A percentile compares a stretch with the other conserved stretches of the same genome.
These are phyloP conservation scores for Sisymbrium irio DNA, from an alignment of 345 rosid genomes.

Conservation along the genomic window DNA sequence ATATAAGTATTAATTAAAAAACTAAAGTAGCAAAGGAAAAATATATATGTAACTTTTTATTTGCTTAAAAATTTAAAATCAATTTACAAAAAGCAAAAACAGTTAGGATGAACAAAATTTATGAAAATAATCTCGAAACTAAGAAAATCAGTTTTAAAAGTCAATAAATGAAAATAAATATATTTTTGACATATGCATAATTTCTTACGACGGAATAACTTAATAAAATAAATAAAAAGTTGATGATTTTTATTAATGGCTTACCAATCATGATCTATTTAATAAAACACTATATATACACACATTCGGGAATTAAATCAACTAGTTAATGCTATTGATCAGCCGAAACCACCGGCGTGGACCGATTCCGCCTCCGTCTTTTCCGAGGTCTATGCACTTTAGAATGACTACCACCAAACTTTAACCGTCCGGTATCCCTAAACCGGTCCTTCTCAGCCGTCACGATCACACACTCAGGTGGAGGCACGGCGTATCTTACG, in stretches of 20 bases:
- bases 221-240: not conserved
- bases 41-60: no score
- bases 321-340: slow-evolving; percentile 21
- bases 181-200: not conserved
- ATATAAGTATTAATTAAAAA: no score
- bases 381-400: slow-evolving; percentile 23
- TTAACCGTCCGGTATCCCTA: slow-evolving; percentile 67
- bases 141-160: no score
- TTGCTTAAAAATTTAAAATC: no score
- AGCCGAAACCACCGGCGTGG: slow-evolving; percentile 17
- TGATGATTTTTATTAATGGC: not conserved
- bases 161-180: not conserved
- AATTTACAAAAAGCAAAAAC: no score
- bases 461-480: slow-evolving; percentile 67
- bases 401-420: slow-evolving; percentile 60
- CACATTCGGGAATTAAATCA: not conserved
- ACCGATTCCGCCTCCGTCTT: slow-evolving; percentile 38
- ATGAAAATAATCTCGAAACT: no score
- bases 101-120: not conserved
- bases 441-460: slow-evolving; percentile 52
- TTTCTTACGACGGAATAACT: not conserved
- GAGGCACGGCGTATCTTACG: slow-evolving; percentile 53
- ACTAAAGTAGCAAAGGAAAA: no score
- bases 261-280: not conserved
- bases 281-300: not conserved